Percentiles rank a stretch among this genome's conserved stretches.
phyloP scores from a whole-genome alignment of 352 stramenopile genomes.

The Halophytophthora polymorphica region DNA sequence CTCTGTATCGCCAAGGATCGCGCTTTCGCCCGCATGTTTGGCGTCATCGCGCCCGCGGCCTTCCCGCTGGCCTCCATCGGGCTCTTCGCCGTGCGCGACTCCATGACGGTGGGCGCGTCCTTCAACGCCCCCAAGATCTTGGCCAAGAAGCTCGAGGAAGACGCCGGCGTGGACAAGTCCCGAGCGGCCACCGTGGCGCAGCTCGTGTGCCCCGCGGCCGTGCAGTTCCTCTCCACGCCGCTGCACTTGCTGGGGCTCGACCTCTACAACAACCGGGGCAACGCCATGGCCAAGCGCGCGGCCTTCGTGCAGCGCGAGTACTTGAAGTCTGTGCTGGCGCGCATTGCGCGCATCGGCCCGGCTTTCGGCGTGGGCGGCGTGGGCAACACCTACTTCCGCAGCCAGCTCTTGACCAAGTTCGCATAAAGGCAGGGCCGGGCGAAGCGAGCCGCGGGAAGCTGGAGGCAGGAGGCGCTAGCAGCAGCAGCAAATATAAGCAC shows the following conservation, averaged over 20 bases:
- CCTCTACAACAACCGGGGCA: constrained; percentile 81
- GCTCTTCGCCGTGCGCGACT: constrained; percentile 87
- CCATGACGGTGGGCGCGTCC: constrained; percentile 80
- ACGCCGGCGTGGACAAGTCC: constrained; percentile 40
- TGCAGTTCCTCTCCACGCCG: constrained; percentile 88
- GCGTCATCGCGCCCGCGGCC: constrained; percentile 65
- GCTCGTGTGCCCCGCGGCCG: constrained; percentile 74
- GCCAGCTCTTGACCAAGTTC: constrained; percentile 38
- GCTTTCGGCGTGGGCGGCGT: constrained; percentile 89
- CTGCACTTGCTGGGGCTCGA: constrained; percentile 88
- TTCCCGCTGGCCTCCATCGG: constrained; percentile 80
- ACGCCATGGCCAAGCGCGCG: constrained; percentile 27
- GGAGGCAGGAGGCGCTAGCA: constrained; percentile 9
- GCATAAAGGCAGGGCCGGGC: constrained; percentile 28
- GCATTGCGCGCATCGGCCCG: constrained; percentile 84
- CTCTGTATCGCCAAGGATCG: constrained; percentile 90
- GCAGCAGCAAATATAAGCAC: constrained; percentile 23
- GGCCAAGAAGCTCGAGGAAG: constrained; percentile 58
- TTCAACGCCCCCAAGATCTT: constrained; percentile 85
- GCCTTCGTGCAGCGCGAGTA: constrained; percentile 81
- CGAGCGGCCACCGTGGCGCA: constrained; percentile 67
- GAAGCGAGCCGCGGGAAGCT: constrained; percentile 3
- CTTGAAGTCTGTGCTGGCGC: constrained; percentile 76
- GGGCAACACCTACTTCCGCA: constrained; percentile 75
- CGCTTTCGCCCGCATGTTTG: constrained; percentile 91